phyloP scores from a whole-genome alignment of 169 alveolate species.

The Cryptosporidium ryanae region DNA sequence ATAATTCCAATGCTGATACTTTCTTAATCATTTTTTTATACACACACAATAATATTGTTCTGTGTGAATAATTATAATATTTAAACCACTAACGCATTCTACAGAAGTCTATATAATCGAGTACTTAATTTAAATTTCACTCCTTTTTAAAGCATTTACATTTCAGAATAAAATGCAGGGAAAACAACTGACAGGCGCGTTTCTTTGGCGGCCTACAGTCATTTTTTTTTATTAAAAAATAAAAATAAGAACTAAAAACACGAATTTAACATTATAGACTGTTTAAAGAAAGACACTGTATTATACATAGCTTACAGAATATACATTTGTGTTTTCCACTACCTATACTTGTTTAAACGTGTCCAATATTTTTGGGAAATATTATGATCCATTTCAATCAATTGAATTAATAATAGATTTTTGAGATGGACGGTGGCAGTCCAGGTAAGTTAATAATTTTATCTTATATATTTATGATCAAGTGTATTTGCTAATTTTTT shows the following conservation, averaged over 20 bases:
- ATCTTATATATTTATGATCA: neutral
- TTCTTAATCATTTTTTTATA: constrained; percentile 17
- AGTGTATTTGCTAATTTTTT: neutral
- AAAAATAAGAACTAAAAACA: too few species aligned
- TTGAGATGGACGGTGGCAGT: constrained; percentile 46
- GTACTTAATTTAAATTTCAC: neutral
- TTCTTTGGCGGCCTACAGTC: too few species aligned
- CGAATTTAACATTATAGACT: too few species aligned
- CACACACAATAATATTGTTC: neutral
- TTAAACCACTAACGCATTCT: too few species aligned
- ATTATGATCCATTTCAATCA: neutral
- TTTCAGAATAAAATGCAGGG: neutral
- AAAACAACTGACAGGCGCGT: neutral
- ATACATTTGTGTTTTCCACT: neutral
- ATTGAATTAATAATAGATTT: neutral
- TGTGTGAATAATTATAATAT: neutral
- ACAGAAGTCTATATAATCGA: too few species aligned
- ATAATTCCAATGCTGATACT: constrained; percentile 59
- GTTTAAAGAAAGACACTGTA: too few species aligned
- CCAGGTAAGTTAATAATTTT: constrained; percentile 60
- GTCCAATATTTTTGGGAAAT: neutral
- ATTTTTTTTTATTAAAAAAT: too few species aligned
- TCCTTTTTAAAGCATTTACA: too few species aligned
- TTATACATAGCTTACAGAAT: neutral
- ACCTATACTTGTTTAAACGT: neutral